Percentiles rank a stretch among this genome's conserved stretches.
phyloP scores from a whole-genome alignment of 306 rosid genomes.

The Adenanthera pavonina region DNA sequence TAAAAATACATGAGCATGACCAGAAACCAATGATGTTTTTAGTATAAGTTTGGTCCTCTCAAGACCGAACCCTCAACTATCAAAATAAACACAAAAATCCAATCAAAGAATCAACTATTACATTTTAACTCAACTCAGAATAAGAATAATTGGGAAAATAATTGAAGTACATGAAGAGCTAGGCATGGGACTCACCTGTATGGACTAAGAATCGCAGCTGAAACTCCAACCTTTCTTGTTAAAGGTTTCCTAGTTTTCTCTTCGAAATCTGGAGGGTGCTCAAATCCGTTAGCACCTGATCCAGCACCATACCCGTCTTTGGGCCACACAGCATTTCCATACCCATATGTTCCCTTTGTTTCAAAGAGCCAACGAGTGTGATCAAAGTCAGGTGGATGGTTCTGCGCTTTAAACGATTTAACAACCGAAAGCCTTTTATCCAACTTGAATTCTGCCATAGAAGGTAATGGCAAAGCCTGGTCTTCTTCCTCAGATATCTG shows the following conservation, averaged over 20 bases:
- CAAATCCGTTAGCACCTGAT: conserved; percentile 67
- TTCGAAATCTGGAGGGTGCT: conserved; percentile 69
- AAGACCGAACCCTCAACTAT: background rate
- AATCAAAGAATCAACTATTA: background rate
- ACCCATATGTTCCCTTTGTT: conserved; percentile 88
- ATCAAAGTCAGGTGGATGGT: conserved; percentile 74
- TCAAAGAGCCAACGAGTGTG: conserved; percentile 86
- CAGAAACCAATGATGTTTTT: background rate
- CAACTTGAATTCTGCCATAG: conserved; percentile 72
- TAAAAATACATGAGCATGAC: background rate
- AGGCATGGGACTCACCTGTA: conserved; percentile 57
- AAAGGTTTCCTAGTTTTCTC: conserved; percentile 70
- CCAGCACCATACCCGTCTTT: conserved; percentile 70
- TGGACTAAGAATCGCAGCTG: conserved; percentile 86
- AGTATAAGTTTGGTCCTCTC: background rate
- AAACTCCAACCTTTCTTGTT: conserved; percentile 71
- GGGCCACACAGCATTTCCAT: conserved; percentile 91
- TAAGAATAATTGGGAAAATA: background rate
- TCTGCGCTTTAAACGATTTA: conserved; percentile 77
- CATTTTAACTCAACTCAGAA: background rate
- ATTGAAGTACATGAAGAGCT: background rate
- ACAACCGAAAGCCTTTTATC: conserved; percentile 82
- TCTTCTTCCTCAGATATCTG: conserved; percentile 67
- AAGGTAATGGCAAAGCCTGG: conserved; percentile 73
- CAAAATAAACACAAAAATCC: background rate